Percentiles rank a stretch among this genome's conserved stretches.
phyloP scores from a whole-genome alignment of 202 grass and related monocot species.

The Setaria viridis region DNA sequence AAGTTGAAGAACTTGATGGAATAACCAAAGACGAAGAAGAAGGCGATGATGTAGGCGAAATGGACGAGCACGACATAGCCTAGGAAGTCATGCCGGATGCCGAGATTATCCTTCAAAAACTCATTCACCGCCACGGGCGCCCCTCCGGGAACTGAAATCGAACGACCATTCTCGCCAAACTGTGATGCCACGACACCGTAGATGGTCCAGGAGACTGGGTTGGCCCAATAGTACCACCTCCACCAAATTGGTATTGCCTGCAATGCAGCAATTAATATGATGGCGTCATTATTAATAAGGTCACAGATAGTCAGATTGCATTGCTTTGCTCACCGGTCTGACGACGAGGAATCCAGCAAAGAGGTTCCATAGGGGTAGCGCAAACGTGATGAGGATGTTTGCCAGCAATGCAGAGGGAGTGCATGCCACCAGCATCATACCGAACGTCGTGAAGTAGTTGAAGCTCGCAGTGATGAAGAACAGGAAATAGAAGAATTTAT shows the following conservation, averaged over 20 bases:
- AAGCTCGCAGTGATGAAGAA: conserved; percentile 74
- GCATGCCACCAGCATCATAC: conserved; percentile 76
- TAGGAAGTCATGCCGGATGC: conserved; percentile 61
- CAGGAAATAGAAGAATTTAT: conserved; percentile 76
- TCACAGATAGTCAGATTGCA: not conserved
- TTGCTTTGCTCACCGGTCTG: conserved; percentile 57
- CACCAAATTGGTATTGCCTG: conserved; percentile 84
- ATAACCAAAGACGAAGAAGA: conserved; percentile 71
- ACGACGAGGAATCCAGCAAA: conserved; percentile 76
- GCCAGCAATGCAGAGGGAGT: conserved; percentile 69
- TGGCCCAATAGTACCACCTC: conserved; percentile 94
- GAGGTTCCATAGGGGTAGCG: conserved; percentile 73
- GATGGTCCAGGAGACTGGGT: conserved; percentile 81
- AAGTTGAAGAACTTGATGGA: conserved; percentile 82
- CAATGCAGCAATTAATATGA: not conserved
- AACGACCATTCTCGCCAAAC: conserved; percentile 51
- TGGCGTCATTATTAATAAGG: not conserved
- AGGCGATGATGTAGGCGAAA: conserved; percentile 57
- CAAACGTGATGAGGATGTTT: conserved; percentile 58
- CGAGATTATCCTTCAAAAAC: conserved; percentile 57
- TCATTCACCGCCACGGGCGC: conserved; percentile 40
- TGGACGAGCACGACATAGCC: conserved; percentile 67
- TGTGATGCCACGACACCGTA: conserved; percentile 76
- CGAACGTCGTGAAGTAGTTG: conserved; percentile 75
- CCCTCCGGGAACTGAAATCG: conserved; percentile 51